Conservation (phyloP, 495 filamentous ascomycete species). For the Lentithecium fluviatile region DNA sequence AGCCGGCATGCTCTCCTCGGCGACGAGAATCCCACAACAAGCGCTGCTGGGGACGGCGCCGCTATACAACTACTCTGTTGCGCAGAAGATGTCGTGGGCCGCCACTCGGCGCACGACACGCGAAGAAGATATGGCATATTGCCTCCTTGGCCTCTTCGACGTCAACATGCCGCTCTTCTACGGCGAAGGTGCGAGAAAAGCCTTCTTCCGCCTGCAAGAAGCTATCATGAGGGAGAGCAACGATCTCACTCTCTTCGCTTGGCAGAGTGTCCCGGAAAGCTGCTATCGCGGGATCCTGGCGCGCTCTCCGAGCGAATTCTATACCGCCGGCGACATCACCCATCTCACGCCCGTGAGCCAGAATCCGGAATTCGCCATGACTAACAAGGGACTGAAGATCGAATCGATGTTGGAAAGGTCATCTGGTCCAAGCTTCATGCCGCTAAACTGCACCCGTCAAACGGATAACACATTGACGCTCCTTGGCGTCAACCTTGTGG, state of each 20-base stretch:
- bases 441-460: not conserved
- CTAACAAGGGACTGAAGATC: constrained; percentile 13
- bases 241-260: not conserved
- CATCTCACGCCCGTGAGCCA: not conserved
- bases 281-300: not conserved
- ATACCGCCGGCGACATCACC: not conserved
- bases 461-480: not conserved
- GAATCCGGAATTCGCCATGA: constrained; percentile 9
- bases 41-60: not conserved
- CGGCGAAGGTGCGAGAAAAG: constrained; percentile 6
- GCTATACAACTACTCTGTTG: not conserved
- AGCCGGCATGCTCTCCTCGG: not conserved
- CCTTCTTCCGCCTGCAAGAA: constrained; percentile 2
- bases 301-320: not conserved
- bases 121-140: constrained; percentile 19
- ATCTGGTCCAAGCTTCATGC: not conserved
- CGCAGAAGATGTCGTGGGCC: constrained; percentile 27
- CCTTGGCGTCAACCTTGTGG: not conserved
- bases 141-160: constrained; percentile 8
- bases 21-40: not conserved
- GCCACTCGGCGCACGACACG: constrained; percentile 21
- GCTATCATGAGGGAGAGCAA: constrained; percentile 10
- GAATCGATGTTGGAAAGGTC: not conserved
- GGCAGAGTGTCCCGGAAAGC: not conserved
- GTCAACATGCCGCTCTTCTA: constrained; percentile 2